Evolutionary conservation across 345 rosid genomes (phyloP).

Genomic region (Angophora floribunda): DNA sequence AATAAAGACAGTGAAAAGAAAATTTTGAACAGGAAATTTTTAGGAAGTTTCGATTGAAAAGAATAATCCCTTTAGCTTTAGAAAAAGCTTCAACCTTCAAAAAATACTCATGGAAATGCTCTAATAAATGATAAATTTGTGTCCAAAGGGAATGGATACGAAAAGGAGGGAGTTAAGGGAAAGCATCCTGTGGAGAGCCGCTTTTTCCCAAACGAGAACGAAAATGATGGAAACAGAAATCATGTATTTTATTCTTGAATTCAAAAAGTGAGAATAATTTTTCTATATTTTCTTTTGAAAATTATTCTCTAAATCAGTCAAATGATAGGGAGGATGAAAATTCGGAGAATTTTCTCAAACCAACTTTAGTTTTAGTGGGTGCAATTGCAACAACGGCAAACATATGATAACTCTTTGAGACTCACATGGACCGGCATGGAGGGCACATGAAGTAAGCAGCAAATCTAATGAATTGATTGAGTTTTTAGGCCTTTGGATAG

Average conservation of each 20-base stretch:
- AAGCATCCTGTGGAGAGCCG: background rate
- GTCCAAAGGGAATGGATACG: background rate
- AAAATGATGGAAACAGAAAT: too few species aligned
- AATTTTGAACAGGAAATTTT: background rate
- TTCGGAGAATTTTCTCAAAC: too few species aligned
- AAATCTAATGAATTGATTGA: too few species aligned
- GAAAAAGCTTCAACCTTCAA: too few species aligned
- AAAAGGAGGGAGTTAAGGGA: background rate
- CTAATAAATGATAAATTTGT: too few species aligned
- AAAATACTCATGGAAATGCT: background rate
- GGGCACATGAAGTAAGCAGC: background rate
- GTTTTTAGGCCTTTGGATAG: background rate
- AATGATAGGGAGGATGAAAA: too few species aligned
- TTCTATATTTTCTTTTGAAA: too few species aligned
- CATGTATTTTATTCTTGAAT: too few species aligned
- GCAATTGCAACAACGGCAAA: background rate
- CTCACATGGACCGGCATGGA: accelerated
- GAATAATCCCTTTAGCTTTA: too few species aligned
- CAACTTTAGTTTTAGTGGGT: background rate
- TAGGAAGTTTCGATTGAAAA: too few species aligned
- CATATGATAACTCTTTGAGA: background rate
- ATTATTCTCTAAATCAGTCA: background rate
- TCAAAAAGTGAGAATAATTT: too few species aligned
- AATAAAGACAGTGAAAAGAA: too few species aligned
- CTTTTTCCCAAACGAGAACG: background rate